Percentiles rank a stretch among this genome's conserved stretches.
Evolutionary conservation across 768 basidiomycete species (phyloP).

Genomic region (Sporobolomyces pararoseus): DNA sequence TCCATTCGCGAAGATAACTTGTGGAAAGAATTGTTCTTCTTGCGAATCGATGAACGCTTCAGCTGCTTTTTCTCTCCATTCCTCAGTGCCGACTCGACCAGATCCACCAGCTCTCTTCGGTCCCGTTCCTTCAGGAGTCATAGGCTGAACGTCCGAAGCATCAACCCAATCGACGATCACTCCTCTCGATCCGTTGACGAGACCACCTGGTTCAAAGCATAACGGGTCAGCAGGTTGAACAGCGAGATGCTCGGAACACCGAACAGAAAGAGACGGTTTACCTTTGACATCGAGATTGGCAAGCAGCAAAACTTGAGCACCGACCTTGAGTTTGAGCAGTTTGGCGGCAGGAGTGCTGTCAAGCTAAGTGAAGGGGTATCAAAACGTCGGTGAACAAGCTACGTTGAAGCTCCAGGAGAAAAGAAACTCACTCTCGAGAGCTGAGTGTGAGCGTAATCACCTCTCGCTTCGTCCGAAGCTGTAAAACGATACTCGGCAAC

Average conservation of each 20-base stretch:
- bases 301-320: slow-evolving; percentile 52
- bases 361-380: slow-evolving; percentile 15
- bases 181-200: slow-evolving; percentile 39
- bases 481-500: slow-evolving; percentile 47
- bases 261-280: not conserved
- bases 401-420: not conserved
- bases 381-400: not conserved
- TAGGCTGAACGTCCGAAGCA: slow-evolving; percentile 4
- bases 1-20: slow-evolving; percentile 36
- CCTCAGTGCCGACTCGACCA: slow-evolving; percentile 30
- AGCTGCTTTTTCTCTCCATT: slow-evolving; percentile 36
- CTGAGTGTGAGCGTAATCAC: slow-evolving; percentile 41
- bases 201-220: slow-evolving; percentile 14
- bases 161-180: slow-evolving; percentile 41
- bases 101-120: not conserved
- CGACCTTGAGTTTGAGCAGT: slow-evolving; percentile 47
- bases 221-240: no score
- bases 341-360: slow-evolving; percentile 48
- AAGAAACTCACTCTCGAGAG: slow-evolving; percentile 44
- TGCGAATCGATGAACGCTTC: slow-evolving; percentile 28
- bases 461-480: slow-evolving; percentile 44
- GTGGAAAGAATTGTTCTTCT: slow-evolving; percentile 18
- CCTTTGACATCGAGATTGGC: slow-evolving; percentile 48
- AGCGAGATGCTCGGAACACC: no score
- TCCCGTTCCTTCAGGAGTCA: no score